These are phyloP conservation scores for Gaultheria prostrata DNA, from an alignment of 148 eudicot genomes.

Conservation along the genomic window DNA sequence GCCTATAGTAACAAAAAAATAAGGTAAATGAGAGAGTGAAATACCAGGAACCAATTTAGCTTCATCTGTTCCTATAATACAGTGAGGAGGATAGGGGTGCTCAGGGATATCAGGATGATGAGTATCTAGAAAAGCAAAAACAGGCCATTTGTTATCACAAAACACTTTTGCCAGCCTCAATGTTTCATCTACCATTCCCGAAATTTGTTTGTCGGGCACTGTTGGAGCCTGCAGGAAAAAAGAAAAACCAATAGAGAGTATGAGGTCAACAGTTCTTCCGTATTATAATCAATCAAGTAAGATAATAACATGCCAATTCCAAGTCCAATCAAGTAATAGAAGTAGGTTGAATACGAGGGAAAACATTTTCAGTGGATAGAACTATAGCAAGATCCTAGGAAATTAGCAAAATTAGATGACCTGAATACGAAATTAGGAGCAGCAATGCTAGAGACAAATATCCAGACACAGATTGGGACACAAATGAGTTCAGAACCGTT, in stretches of 20 bases:
- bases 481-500: not conserved
- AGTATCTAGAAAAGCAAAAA: slow-evolving; percentile 74
- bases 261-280: not conserved
- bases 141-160: slow-evolving; percentile 68
- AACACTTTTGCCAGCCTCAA: slow-evolving; percentile 58
- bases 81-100: slow-evolving; percentile 94
- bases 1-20: not conserved
- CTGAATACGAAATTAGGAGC: not conserved
- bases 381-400: not conserved
- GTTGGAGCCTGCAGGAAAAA: slow-evolving; percentile 56
- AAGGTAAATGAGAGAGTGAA: not conserved
- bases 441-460: not conserved
- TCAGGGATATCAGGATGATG: slow-evolving; percentile 92
- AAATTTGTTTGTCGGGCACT: slow-evolving; percentile 60
- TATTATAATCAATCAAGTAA: not conserved
- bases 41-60: slow-evolving; percentile 79
- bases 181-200: slow-evolving; percentile 72
- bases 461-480: not conserved
- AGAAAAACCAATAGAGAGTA: not conserved
- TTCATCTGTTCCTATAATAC: slow-evolving; percentile 77
- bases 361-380: not conserved
- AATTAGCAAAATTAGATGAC: not conserved
- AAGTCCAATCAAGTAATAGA: not conserved
- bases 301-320: not conserved
- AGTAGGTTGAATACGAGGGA: not conserved